Evolutionary conservation across 306 rosid genomes (phyloP).

Genomic region (Albizia julibrissin): DNA sequence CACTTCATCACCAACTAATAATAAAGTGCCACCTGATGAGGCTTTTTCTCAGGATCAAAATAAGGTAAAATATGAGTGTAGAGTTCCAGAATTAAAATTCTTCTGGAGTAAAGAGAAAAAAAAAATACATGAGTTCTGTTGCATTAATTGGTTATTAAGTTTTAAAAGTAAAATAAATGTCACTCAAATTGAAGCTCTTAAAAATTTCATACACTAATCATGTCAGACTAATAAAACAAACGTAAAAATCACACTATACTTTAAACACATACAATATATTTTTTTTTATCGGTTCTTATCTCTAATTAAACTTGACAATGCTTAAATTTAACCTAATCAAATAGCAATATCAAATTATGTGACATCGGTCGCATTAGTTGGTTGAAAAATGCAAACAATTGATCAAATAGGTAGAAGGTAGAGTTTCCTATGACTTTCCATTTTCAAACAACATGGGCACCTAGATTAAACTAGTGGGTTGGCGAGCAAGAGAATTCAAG

Average conservation of each 20-base stretch:
- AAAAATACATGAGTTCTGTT: neutral
- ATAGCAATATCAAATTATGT: too few relatives aligned
- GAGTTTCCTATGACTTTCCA: neutral
- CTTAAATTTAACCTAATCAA: too few relatives aligned
- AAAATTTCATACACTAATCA: neutral
- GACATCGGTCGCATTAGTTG: neutral
- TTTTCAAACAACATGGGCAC: neutral
- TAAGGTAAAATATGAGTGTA: neutral
- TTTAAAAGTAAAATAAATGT: neutral
- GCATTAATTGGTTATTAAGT: neutral
- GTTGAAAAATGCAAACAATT: neutral
- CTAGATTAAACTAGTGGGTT: neutral
- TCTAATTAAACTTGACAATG: too few relatives aligned
- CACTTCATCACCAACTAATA: neutral
- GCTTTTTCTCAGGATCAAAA: neutral
- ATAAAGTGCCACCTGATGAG: neutral
- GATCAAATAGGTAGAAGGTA: neutral
- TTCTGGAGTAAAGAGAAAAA: neutral
- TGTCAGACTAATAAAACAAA: too few relatives aligned
- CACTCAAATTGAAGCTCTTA: neutral
- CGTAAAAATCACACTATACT: too few relatives aligned
- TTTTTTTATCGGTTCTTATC: too few relatives aligned
- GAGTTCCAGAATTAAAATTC: neutral
- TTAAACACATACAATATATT: too few relatives aligned
- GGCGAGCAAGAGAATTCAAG: neutral